phyloP scores from a whole-genome alignment of 2,329 filamentous ascomycete species.

The Didymellaceae sp. region DNA sequence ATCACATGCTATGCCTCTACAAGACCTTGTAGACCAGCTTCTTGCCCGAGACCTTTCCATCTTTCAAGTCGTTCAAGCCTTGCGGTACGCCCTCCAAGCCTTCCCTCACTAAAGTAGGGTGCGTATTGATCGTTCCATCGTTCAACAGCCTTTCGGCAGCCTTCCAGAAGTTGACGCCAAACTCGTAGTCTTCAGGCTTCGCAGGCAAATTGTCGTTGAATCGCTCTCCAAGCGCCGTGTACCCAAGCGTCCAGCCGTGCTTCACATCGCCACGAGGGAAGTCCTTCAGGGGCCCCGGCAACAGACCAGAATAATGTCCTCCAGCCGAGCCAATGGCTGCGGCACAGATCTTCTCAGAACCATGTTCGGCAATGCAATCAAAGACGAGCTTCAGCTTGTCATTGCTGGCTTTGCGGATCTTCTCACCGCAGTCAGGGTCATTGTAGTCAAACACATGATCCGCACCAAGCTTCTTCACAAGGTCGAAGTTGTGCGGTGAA shows the following conservation, averaged over 20 bases:
- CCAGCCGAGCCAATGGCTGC: constrained; percentile 33
- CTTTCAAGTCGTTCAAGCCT: constrained; percentile 42
- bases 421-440: constrained; percentile 50
- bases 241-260: constrained; percentile 50
- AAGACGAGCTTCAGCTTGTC: constrained; percentile 55
- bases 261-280: constrained; percentile 55
- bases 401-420: constrained; percentile 56
- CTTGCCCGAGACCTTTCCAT: constrained; percentile 42
- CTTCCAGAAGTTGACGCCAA: constrained; percentile 36
- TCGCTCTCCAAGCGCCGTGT: constrained; percentile 52
- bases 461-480: constrained; percentile 57
- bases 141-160: constrained; percentile 32
- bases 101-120: constrained; percentile 36
- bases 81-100: constrained; percentile 41
- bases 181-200: constrained; percentile 36
- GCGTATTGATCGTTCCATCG: constrained; percentile 42
- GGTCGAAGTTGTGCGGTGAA: constrained; percentile 57
- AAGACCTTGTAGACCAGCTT: constrained; percentile 44
- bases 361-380: constrained; percentile 54
- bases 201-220: constrained; percentile 42
- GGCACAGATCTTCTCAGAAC: constrained; percentile 25
- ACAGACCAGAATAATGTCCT: constrained; percentile 27
- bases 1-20: too few relatives aligned
- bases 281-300: constrained; percentile 28
- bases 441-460: constrained; percentile 60